phyloP scores from a whole-genome alignment of 1,139 yeast species.

The Kluyveromyces marxianus region DNA sequence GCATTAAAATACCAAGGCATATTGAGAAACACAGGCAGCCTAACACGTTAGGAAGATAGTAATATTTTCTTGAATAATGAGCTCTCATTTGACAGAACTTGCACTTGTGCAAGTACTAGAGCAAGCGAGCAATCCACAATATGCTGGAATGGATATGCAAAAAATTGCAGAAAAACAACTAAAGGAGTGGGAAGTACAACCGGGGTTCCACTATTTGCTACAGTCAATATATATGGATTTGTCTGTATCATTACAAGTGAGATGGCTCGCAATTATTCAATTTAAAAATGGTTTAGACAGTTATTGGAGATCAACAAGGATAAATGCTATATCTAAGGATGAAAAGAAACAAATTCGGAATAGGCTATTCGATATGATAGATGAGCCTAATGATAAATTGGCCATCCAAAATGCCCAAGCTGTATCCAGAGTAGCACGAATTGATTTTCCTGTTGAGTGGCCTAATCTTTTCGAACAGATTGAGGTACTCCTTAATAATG shows the following conservation, averaged over 20 bases:
- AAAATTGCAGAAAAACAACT: conserved; percentile 62
- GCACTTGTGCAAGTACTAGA: conserved; percentile 32
- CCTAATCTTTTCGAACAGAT: conserved; percentile 65
- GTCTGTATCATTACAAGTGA: conserved; percentile 49
- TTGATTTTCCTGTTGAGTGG: conserved; percentile 88
- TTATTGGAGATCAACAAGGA: conserved; percentile 70
- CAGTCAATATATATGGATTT: conserved; percentile 58
- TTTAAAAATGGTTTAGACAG: conserved; percentile 82
- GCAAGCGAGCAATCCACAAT: conserved; percentile 47
- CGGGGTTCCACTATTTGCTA: conserved; percentile 52
- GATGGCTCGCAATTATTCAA: conserved; percentile 85
- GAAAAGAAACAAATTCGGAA: conserved; percentile 61
- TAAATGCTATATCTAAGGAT: conserved; percentile 48
- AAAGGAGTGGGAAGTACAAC: conserved; percentile 54
- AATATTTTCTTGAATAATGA: background rate
- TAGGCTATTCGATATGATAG: conserved; percentile 50
- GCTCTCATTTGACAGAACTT: conserved; percentile 16
- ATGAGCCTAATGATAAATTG: conserved; percentile 67
- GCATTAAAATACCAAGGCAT: no score
- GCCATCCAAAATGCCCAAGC: conserved; percentile 80
- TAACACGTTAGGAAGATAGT: no score
- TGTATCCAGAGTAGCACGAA: conserved; percentile 65
- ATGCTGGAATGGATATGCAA: conserved; percentile 38
- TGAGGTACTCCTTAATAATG: conserved; percentile 40
- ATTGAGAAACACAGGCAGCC: no score